phyloP scores from a whole-genome alignment of 768 basidiomycete genomes.

The Sarcodon aspratus region DNA sequence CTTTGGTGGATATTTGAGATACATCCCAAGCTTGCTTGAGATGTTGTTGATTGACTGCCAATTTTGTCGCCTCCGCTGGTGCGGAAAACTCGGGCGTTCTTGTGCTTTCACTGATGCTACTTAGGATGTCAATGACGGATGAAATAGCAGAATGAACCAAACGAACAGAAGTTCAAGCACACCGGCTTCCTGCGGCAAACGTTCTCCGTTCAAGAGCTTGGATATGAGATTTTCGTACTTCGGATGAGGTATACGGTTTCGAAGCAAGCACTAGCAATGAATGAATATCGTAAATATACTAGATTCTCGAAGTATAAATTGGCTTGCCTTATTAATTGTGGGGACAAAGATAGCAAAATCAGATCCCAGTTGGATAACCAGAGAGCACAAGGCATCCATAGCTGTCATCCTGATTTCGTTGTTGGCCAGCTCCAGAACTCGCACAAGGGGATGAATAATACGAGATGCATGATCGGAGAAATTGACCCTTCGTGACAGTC shows the following conservation, averaged over 20 bases:
- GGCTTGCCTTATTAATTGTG: slow-evolving; percentile 82
- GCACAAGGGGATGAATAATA: slow-evolving; percentile 89
- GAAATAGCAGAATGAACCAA: neutral
- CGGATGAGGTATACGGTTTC: slow-evolving; percentile 66
- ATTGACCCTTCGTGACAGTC: slow-evolving; percentile 84
- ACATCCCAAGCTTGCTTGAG: slow-evolving; percentile 96
- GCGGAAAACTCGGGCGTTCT: slow-evolving; percentile 67
- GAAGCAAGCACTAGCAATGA: slow-evolving; percentile 49
- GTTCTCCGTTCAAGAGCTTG: slow-evolving; percentile 86
- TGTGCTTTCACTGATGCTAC: slow-evolving; percentile 43
- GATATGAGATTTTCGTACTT: slow-evolving; percentile 83
- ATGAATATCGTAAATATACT: neutral
- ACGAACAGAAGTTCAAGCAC: slow-evolving; percentile 33
- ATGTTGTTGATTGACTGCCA: slow-evolving; percentile 94
- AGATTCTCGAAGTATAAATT: neutral
- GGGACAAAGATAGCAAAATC: slow-evolving; percentile 98
- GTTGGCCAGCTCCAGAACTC: slow-evolving; percentile 64
- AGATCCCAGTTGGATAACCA: slow-evolving; percentile 87
- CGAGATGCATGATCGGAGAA: slow-evolving; percentile 97
- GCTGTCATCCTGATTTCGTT: slow-evolving; percentile 79
- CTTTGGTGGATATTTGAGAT: slow-evolving; percentile 58
- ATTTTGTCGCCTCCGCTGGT: slow-evolving; percentile 70
- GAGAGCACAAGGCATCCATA: slow-evolving; percentile 87
- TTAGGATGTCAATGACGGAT: slow-evolving; percentile 1
- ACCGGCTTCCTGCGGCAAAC: slow-evolving; percentile 80